Percentiles rank a stretch among this genome's conserved stretches.
Conservation (phyloP, 352 stramenopile genomes). For the Ophiocytium majus region DNA sequence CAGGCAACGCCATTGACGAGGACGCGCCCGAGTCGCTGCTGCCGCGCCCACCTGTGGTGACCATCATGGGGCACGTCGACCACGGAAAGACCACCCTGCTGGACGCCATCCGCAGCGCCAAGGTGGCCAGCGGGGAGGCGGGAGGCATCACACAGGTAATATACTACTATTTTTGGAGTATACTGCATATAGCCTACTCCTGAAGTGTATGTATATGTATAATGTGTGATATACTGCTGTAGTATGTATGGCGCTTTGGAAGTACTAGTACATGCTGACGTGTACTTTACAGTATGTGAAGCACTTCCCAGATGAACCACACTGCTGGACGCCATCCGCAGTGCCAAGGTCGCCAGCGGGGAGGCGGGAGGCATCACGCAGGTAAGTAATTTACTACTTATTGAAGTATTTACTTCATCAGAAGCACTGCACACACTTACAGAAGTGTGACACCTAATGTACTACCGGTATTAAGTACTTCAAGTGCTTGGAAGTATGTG, state of each 20-base stretch:
- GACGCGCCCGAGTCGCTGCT: slow-evolving; percentile 65
- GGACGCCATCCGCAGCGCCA: slow-evolving; percentile 85
- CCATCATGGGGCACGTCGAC: slow-evolving; percentile 99
- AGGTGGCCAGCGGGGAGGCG: slow-evolving; percentile 85
- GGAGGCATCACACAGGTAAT: slow-evolving; percentile 99
- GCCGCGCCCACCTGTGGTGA: slow-evolving; percentile 88
- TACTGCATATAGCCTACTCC: slow-evolving; percentile 72
- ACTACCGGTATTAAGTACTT: no score
- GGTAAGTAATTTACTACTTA: no score
- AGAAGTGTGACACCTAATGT: no score
- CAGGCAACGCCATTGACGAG: slow-evolving; percentile 64
- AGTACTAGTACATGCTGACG: no score
- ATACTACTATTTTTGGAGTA: no score
- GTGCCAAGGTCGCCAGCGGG: slow-evolving; percentile 76
- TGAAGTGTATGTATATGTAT: neutral
- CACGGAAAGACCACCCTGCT: slow-evolving; percentile 99
- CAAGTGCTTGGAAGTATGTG: no score
- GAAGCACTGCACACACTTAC: no score
- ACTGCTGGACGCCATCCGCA: slow-evolving; percentile 92
- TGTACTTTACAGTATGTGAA: no score
- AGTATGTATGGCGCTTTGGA: no score
- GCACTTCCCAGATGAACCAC: no score
- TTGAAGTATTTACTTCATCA: no score
- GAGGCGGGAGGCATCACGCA: slow-evolving; percentile 96
- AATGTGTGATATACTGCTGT: no score